These are phyloP conservation scores for Diddensiella transvaalensis DNA, from an alignment of 805 yeast species.

Conservation along the genomic window DNA sequence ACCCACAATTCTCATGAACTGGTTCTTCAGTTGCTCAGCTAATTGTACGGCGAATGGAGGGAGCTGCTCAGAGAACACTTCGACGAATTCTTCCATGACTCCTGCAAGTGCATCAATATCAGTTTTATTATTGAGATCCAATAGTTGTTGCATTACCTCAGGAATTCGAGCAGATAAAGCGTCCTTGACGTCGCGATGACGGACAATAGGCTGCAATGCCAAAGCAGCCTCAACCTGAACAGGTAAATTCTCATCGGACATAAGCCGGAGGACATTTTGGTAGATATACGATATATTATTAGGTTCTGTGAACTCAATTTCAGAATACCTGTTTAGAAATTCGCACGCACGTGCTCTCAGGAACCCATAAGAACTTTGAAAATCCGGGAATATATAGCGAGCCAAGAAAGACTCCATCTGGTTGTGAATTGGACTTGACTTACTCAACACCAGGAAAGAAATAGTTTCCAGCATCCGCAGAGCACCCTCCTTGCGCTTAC, in stretches of 20 bases:
- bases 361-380: slow-evolving; percentile 57
- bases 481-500: slow-evolving; percentile 72
- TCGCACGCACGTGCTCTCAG: slow-evolving; percentile 60
- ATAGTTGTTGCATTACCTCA: slow-evolving; percentile 75
- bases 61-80: slow-evolving; percentile 77
- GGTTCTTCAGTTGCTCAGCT: slow-evolving; percentile 54
- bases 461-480: slow-evolving; percentile 75
- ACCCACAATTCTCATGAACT: slow-evolving; percentile 64
- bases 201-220: slow-evolving; percentile 76
- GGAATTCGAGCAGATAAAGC: slow-evolving; percentile 66
- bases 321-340: slow-evolving; percentile 55
- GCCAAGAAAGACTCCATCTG: slow-evolving; percentile 70
- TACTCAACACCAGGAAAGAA: slow-evolving; percentile 48
- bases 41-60: slow-evolving; percentile 86
- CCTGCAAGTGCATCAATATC: slow-evolving; percentile 85
- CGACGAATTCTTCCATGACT: slow-evolving; percentile 95
- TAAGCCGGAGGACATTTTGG: slow-evolving; percentile 30
- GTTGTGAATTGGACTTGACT: slow-evolving; percentile 52
- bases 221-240: slow-evolving; percentile 80
- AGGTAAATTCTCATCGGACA: slow-evolving; percentile 57
- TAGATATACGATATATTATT: slow-evolving; percentile 62
- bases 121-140: slow-evolving; percentile 70
- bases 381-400: slow-evolving; percentile 66
- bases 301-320: slow-evolving; percentile 54
- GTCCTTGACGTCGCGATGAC: slow-evolving; percentile 60